Conservation (phyloP, 2,329 filamentous ascomycete species). For the Metarhizium album region DNA sequence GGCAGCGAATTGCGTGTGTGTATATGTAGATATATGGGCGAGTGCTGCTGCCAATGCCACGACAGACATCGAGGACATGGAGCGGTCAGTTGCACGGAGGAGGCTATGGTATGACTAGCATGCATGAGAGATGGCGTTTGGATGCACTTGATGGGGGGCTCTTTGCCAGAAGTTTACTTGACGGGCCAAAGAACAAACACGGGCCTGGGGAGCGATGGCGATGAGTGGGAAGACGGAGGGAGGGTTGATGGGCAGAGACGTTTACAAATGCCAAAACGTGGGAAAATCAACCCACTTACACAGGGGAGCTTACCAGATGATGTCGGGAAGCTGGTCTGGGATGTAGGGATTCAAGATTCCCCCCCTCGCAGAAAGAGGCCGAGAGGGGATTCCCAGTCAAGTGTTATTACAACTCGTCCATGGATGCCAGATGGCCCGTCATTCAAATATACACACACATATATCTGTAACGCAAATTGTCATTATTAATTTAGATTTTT, state of each 20-base stretch:
- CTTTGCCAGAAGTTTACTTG: not conserved
- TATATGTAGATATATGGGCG: not conserved
- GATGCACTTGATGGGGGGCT: not conserved
- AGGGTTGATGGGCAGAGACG: not conserved
- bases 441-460: too few relatives aligned
- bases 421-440: too few relatives aligned
- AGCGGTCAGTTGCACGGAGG: not conserved
- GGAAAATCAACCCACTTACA: not conserved
- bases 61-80: not conserved
- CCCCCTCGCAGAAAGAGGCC: too few relatives aligned
- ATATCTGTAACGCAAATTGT: too few relatives aligned
- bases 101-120: not conserved
- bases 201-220: not conserved
- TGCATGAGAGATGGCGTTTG: constrained; percentile 4
- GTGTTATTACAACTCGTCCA: too few relatives aligned
- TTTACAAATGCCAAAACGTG: not conserved
- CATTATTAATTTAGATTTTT: too few relatives aligned
- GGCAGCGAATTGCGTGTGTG: not conserved
- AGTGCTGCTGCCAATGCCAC: not conserved
- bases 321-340: too few relatives aligned
- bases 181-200: not conserved
- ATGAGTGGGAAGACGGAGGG: not conserved
- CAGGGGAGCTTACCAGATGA: too few relatives aligned
- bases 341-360: too few relatives aligned
- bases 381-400: too few relatives aligned